Base-by-base conservation (phyloP, 2,329 filamentous ascomycete genomes). In the Hypoxylon sp. region DNA sequence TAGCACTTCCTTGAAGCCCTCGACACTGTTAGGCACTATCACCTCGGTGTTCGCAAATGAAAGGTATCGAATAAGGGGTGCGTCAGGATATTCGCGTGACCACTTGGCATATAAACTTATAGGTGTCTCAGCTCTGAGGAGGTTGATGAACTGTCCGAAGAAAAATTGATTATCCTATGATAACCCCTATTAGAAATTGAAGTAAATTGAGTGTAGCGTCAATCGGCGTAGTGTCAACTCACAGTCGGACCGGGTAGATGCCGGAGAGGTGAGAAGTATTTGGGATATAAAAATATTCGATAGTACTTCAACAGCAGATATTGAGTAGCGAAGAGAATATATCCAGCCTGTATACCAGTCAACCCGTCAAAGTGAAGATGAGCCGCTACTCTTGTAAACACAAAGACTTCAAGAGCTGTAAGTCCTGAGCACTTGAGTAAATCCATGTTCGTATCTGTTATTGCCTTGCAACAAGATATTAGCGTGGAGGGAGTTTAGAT, bases 31-130 rank as follows among this genome's bases (percentile, higher is more conserved):
- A 26, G 74, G 64, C 0, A 79, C 53, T 11, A 79, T 47, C 0
- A 74, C 63, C 51, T 78, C 77, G 3, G 65, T 57, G 65, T 78
- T 76, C 13, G 62, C 73, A 39, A 75, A 72, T 29, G 63, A 67
- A 0, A 77, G 66, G 46, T 75, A 78, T 9, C 75, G 69, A 51
- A 79, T 75, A 14, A 79, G 61, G 1, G 72, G 71, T 11, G 73
- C 72, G 3, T 72, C 52, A 5, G 76, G 76, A 58, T 69, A 71
- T 39, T 74, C 44, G 17, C 64, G 59, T 58, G 71, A 72, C 75
- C 74, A 77, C 3, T 73, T 53, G 29, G 73, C 48, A n/a, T 74
- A 74, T 11, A 67, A 56, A 35, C 44, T 59, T 31, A 47, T 67
- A 2, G 72, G 68, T 3, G 64, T 64, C 0, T 70, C 62, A 3